Percentiles rank a stretch among this genome's conserved stretches.
Conservation (phyloP, 495 filamentous ascomycete species). For the Rostrohypoxylon terebratum region DNA sequence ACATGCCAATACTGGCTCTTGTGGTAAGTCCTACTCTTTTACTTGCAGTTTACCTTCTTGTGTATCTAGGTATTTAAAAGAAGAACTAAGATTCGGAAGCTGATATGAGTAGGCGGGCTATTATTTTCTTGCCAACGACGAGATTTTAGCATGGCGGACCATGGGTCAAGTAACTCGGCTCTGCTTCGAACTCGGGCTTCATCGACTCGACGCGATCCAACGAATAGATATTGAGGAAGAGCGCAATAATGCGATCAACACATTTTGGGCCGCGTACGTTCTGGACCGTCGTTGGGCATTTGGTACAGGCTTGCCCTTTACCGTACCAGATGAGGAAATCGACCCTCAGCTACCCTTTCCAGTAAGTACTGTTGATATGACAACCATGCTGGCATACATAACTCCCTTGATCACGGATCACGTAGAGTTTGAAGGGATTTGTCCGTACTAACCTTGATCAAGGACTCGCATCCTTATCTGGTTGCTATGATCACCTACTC, state of each 20-base stretch:
- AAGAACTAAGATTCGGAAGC: constrained; percentile 6
- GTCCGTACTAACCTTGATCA: constrained; percentile 38
- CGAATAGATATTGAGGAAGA: constrained; percentile 73
- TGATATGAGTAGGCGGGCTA: constrained; percentile 72
- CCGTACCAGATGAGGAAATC: constrained; percentile 84
- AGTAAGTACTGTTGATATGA: constrained; percentile 61
- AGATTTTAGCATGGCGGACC: constrained; percentile 81
- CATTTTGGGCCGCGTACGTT: constrained; percentile 85
- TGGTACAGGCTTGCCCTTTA: constrained; percentile 83
- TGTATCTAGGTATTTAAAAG: not conserved
- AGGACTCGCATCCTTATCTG: constrained; percentile 79
- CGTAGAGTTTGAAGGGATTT: not conserved
- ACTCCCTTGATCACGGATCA: constrained; percentile 1
- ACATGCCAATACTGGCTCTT: constrained; percentile 78
- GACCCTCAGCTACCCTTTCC: constrained; percentile 81
- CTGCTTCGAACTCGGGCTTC: constrained; percentile 83
- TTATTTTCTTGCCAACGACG: constrained; percentile 83
- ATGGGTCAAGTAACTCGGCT: constrained; percentile 80
- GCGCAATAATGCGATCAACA: constrained; percentile 68
- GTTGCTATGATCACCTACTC: constrained; percentile 83
- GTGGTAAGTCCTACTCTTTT: constrained; percentile 60
- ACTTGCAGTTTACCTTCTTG: not conserved
- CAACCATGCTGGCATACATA: not conserved
- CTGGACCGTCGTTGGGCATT: constrained; percentile 86
- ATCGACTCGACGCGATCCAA: constrained; percentile 77